A percentile compares a stretch with the other conserved stretches of the same genome.
phyloP scores from a whole-genome alignment of 495 filamentous ascomycete species.

The Alectoria sarmentosa region DNA sequence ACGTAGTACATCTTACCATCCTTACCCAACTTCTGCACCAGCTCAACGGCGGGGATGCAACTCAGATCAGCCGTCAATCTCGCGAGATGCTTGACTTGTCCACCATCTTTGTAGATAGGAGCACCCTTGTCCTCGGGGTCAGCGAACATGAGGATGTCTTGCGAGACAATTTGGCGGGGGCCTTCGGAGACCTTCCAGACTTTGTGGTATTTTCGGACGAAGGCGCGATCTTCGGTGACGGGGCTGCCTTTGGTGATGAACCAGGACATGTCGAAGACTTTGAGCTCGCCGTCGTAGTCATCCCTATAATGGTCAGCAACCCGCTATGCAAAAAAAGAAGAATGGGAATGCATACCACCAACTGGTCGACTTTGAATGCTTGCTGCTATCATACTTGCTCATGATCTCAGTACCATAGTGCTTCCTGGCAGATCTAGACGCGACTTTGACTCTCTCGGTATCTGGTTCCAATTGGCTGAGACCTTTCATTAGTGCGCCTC shows the following conservation, averaged over 20 bases:
- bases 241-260: conserved; percentile 29
- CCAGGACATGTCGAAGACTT: conserved; percentile 31
- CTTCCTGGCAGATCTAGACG: conserved; percentile 34
- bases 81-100: conserved; percentile 19
- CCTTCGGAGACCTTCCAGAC: conserved; percentile 24
- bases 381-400: conserved; percentile 23
- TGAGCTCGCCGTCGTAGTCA: conserved; percentile 25
- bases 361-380: conserved; percentile 25
- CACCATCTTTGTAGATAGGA: conserved; percentile 22
- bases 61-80: conserved; percentile 24
- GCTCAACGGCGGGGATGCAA: conserved; percentile 21
- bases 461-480: conserved; percentile 26
- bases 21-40: conserved; percentile 18
- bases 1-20: conserved; percentile 29
- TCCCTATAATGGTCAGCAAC: conserved; percentile 6
- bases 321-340: conserved; percentile 2
- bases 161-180: conserved; percentile 17
- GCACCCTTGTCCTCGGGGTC: conserved; percentile 21
- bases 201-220: conserved; percentile 19
- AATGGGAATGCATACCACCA: conserved; percentile 7
- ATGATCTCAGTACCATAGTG: conserved; percentile 33
- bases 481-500: conserved; percentile 38
- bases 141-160: conserved; percentile 22
- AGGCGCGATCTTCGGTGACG: conserved; percentile 14
- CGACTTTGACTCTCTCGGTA: conserved; percentile 27